Evolutionary conservation across 257 asterid species (phyloP).

Genomic region (Buddleja alternifolia): DNA sequence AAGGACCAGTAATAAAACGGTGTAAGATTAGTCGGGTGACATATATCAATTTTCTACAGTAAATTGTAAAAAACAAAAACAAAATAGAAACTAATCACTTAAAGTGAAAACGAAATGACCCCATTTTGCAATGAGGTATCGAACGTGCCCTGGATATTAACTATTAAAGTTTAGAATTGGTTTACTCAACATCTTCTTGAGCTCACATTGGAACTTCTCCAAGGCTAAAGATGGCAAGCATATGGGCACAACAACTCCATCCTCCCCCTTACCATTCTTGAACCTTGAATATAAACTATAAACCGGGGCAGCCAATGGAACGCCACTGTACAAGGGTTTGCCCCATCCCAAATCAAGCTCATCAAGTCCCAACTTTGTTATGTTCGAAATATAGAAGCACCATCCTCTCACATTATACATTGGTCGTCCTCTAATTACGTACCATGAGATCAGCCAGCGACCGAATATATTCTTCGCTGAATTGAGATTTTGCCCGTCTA

Average conservation of each 20-base stretch:
- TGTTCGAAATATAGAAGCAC: constrained; percentile 1
- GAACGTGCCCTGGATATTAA: no score
- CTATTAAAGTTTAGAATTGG: neutral
- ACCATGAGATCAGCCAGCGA: constrained; percentile 46
- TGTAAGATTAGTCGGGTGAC: no score
- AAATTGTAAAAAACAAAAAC: no score
- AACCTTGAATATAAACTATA: neutral
- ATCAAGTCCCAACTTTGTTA: neutral
- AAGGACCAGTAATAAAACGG: no score
- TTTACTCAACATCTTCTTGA: neutral
- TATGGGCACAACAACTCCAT: constrained; percentile 19
- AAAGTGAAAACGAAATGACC: no score
- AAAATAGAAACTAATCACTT: no score
- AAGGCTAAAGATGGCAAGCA: constrained; percentile 23
- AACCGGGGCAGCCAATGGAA: neutral
- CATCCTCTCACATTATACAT: neutral
- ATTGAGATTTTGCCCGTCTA: constrained; percentile 29
- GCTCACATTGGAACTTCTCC: constrained; percentile 20
- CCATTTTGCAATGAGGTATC: no score
- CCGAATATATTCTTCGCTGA: constrained; percentile 37
- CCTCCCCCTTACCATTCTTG: neutral
- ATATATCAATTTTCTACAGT: no score
- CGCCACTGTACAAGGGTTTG: constrained; percentile 4
- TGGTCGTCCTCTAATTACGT: constrained; percentile 36
- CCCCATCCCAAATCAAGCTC: constrained; percentile 28